Base-by-base conservation (phyloP, 192 early-diverging fungal species). In the Helicostylum pulchrum region DNA sequence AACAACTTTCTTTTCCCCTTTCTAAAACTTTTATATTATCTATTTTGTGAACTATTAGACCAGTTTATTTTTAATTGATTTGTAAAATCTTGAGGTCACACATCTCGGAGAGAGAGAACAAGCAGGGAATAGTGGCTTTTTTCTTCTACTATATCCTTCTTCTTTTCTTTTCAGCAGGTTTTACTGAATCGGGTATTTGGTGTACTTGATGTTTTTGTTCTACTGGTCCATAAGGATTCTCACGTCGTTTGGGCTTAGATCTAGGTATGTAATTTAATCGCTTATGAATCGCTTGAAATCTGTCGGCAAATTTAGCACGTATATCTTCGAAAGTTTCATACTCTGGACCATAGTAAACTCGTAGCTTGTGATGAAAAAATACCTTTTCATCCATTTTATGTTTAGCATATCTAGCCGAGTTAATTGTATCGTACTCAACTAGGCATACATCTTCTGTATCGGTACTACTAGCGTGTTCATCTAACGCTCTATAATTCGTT, bases 311-410 rank as follows among this genome's bases (percentile, higher is more conserved):
- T 62, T 80, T 80, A 31, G 46, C 26, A 32, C 78, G 66, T n/a
- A 72, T 67, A 65, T 80, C 78, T 43, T 80, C 58, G 15, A 74
- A 34, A 1, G 72, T 68, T 51, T 80, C 78, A 53, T 64, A 71
- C 34, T 80, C 68, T 15, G 75, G 75, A 21, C 48, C 66, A 67
- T 80, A 80, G 11, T 62, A 55, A 23, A 80, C 68, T 55, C 49
- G 53, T n/a, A 80, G 26, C n/a, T 47, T 55, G 45, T 65, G 64
- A 31, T 62, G 46, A 64, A 65, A 77, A 15, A 80, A 80, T 9
- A 55, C 19, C 14, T 67, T 65, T 60, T 80, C 75, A 32, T 80
- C 75, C 53, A 76, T 42, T 32, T 71, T 64, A 20, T 62, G 52
- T 20, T 80, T 80, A 12, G 62, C 68, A 26, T 45, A 61, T 32